A percentile compares a stretch with the other conserved stretches of the same genome.
These are phyloP conservation scores for Pulveroboletus sp. DNA, from an alignment of 768 basidiomycete genomes.

Conservation along the genomic window DNA sequence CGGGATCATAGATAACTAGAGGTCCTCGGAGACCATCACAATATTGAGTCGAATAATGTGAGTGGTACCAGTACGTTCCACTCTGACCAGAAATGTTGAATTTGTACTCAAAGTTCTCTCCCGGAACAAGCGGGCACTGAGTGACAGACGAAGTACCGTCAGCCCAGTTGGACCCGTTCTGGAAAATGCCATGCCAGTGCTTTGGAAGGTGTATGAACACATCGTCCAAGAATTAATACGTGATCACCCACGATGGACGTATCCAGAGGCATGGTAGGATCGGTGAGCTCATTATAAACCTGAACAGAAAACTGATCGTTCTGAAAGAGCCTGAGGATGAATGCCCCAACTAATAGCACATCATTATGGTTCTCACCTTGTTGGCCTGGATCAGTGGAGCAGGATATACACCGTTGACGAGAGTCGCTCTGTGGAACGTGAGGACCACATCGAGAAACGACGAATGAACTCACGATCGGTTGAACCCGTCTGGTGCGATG, in stretches of 20 bases:
- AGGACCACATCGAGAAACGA: neutral
- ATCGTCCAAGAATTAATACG: neutral
- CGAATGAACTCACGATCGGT: conserved; percentile 31
- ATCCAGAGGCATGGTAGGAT: conserved; percentile 44
- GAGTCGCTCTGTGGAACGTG: conserved; percentile 34
- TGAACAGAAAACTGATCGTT: conserved; percentile 38
- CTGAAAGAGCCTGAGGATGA: conserved; percentile 28
- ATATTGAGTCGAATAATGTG: conserved; percentile 36
- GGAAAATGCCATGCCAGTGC: conserved; percentile 34
- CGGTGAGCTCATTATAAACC: conserved; percentile 43
- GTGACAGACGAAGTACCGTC: conserved; percentile 39
- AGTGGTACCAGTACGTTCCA: conserved; percentile 53
- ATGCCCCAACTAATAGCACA: neutral
- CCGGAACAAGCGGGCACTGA: conserved; percentile 41
- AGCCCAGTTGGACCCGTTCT: conserved; percentile 28
- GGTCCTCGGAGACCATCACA: conserved; percentile 44
- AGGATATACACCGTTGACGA: conserved; percentile 45
- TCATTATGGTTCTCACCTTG: conserved; percentile 24
- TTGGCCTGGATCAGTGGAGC: conserved; percentile 43
- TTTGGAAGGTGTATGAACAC: conserved; percentile 18
- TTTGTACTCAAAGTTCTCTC: conserved; percentile 34
- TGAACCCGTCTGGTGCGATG: conserved; percentile 50
- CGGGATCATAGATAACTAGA: conserved; percentile 47
- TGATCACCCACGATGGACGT: conserved; percentile 39
- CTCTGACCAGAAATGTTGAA: conserved; percentile 33